Base-by-base conservation (phyloP, 1,284 basidiomycete genomes). In the Taiwanofungus camphoratus region DNA sequence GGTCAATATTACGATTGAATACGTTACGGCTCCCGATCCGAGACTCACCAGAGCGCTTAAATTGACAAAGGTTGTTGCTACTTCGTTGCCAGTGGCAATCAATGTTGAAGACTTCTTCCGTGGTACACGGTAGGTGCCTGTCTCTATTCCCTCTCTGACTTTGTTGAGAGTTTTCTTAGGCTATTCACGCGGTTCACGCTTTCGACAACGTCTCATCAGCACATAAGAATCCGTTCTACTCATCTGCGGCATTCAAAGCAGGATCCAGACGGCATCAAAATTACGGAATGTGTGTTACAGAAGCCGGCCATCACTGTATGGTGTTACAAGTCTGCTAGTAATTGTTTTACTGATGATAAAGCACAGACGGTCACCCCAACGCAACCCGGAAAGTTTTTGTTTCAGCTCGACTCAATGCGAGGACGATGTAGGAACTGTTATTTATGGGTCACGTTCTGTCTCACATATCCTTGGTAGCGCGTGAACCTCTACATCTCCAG, bases 111-210 rank as follows among this genome's bases (percentile, higher is more conserved):
- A 33, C 18, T 33, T 33, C 1, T 33, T 33, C 18, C 31, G 89
- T 13, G 81, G 79, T 21, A 69, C 74, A 30, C 55, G 53, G 58
- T 59, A 24, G 22, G 42, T 12, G 26, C 9, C 26, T 29, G 26
- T 8, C n/a, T 9, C 8, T 33, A 33, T 7, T 16, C 21, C 32
- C 22, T 29, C 11, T 30, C 41, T 24, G 36, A n/a, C n/a, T n/a
- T n/a, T n/a, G n/a, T n/a, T n/a, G n/a, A 33, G 42, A 46, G 49
- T 30, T 40, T 24, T 32, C 16, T 4, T 49, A 91, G 87, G 47
- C 61, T 92, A 4, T 82, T 91, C 54, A 87, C 85, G 3, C 83
- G 80, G 52, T 92, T 91, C 55, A 85, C 85, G 0, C 73, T 92
- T 39, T 85, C 86, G 8, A 76, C 85, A 2, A 79, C 81, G 26